phyloP scores from a whole-genome alignment of 257 asterid genomes.

The Solanum corneliomulleri region DNA sequence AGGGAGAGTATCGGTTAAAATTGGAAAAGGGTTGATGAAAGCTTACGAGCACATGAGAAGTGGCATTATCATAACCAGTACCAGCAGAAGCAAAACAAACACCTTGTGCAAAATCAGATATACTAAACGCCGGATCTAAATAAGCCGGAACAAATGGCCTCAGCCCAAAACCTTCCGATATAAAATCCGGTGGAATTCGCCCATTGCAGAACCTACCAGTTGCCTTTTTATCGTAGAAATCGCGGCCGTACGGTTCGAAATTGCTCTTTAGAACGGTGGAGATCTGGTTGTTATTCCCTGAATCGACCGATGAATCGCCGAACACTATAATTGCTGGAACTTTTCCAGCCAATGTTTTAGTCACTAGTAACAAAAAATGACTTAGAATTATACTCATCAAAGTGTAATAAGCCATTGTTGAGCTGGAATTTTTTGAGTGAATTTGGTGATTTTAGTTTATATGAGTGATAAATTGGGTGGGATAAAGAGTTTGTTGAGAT shows the following conservation, averaged over 20 bases:
- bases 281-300: slow-evolving; percentile 79
- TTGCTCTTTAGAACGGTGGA: slow-evolving; percentile 71
- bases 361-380: neutral
- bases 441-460: neutral
- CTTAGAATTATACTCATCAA: neutral
- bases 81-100: slow-evolving; percentile 95
- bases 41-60: slow-evolving; percentile 78
- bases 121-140: slow-evolving; percentile 50
- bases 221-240: slow-evolving; percentile 56
- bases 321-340: slow-evolving; percentile 84
- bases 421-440: neutral
- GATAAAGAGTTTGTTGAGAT: neutral
- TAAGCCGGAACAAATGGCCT: slow-evolving; percentile 87
- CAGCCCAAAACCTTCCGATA: slow-evolving; percentile 68
- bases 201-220: slow-evolving; percentile 89
- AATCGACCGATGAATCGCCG: slow-evolving; percentile 85
- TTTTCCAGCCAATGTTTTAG: slow-evolving; percentile 1
- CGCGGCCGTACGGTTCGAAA: slow-evolving; percentile 86
- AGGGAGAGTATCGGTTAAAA: neutral
- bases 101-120: slow-evolving; percentile 66
- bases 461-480: neutral
- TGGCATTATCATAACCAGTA: slow-evolving; percentile 68
- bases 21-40: neutral
- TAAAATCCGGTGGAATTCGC: slow-evolving; percentile 73
- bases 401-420: neutral